Base-by-base conservation (phyloP, 2,329 filamentous ascomycete genomes). In the Fusarium denticulatum region DNA sequence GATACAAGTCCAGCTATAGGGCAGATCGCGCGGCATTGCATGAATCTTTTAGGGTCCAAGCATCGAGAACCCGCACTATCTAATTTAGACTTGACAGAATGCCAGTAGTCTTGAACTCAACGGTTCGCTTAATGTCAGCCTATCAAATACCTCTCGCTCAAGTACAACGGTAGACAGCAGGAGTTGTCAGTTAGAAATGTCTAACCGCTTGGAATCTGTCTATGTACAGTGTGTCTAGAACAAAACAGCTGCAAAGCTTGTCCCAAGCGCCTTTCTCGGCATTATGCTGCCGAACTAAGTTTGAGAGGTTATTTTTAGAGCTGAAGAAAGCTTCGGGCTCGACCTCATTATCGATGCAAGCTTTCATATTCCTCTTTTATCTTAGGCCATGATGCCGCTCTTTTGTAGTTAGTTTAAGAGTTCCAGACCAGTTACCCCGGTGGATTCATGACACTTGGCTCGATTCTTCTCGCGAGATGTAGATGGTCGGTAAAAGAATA, bases 321-420 rank as follows among this genome's bases (percentile, higher is more conserved):
- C 14, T 11, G 6, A 7, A 11, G n/a, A 3, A 42, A 16, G 14
- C 6, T 42, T 42, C 3, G 3, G 22, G 0, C 3, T 13, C 7
- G 16, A 9, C 34, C 34, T 16, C 34, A 16, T 37, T 16, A 5
- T 37, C 9, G 5, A 40, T n/a, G 22, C 13, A n/a, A 40, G 39
- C 13, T 32, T n/a, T 40, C 12, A 6, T 9, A 1, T 39, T 39
- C 13, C 6, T 12, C 18, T 12, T 39, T 39, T 22, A 39, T 39
- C 7, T 13, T 11, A 22, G 37, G 11, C 37, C 22, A 13, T 39
- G 12, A 12, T 39, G 37, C 37, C 11, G 37, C 37, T 1, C 8
- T 11, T 24, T 14, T 6, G 22, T 42, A 15, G 1, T 15, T 2
- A 5, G 7, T 42, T 42, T 15, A 9, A 15, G 16, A 37, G 36